Base-by-base conservation (phyloP, 2,329 filamentous ascomycete genomes). In the Epichloe sp. region DNA sequence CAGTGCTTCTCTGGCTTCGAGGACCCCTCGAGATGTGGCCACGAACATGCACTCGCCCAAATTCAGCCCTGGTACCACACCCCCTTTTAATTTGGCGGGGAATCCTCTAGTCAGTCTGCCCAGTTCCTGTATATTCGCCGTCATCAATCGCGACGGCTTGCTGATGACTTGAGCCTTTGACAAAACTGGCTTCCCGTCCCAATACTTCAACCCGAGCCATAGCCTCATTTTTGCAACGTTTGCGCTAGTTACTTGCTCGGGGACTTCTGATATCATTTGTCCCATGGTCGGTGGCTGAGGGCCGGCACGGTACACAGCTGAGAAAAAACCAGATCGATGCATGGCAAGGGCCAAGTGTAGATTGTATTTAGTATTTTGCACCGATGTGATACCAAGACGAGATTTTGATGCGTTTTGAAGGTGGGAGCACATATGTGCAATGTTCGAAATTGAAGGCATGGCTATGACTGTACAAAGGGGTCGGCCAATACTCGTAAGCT, bases 131-230 rank as follows among this genome's bases (percentile, higher is more conserved):
- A 83, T 74, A 48, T 80, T 74, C 55, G 88, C 73, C 59, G 77
- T 85, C 64, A 94, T 77, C 59, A 80, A 69, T 57, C 88, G 77
- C 60, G 79, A 90, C 10, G 88, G 85, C 67, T 83, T 91, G 62
- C 79, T 85, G 54, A 95, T 73, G 62, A 85, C 66, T 47, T 68
- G 66, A 61, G 91, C 76, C 56, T 79, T 76, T 55, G 73, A 74
- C 58, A 96, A 70, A 21, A 95, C 88, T 5, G 90, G 88, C 66
- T 83, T 75, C 63, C 85, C 85, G 58, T 89, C 82, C 79, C 80
- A 87, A 77, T 95, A 95, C 72, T 95, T 95, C 61, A 95, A 72
- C 1, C 88, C 88, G 12, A 96, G 69, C 90, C 90, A 96, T 57
- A 96, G 71, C 54, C 90, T 77, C 63, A 87, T 77, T 40, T 73